Conservation (phyloP, 768 basidiomycete species). For the Cantharellus anzutake region DNA sequence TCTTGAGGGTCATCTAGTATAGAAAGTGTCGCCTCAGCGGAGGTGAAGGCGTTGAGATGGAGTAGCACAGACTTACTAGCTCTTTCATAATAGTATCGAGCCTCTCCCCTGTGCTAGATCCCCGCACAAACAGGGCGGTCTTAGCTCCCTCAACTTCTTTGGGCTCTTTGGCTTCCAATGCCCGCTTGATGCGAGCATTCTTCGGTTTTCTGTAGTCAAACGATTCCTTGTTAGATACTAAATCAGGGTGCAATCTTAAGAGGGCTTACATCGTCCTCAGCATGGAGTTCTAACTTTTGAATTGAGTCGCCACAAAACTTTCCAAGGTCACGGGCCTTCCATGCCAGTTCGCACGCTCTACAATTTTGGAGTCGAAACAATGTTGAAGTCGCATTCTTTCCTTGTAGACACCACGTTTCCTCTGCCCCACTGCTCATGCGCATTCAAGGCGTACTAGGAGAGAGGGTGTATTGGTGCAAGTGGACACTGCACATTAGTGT, state of each 20-base stretch:
- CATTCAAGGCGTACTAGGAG: too few relatives aligned
- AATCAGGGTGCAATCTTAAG: too few relatives aligned
- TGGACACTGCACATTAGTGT: too few relatives aligned
- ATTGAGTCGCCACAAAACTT: too few relatives aligned
- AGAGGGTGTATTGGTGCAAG: too few relatives aligned
- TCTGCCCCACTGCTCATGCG: too few relatives aligned
- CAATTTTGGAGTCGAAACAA: too few relatives aligned
- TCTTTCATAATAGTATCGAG: slow-evolving; percentile 75
- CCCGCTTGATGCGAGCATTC: slow-evolving; percentile 90
- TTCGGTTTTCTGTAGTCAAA: slow-evolving; percentile 52
- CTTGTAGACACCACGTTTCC: too few relatives aligned
- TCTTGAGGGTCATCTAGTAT: slow-evolving; percentile 77
- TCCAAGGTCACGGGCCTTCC: too few relatives aligned
- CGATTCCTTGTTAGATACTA: too few relatives aligned
- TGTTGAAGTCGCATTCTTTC: too few relatives aligned
- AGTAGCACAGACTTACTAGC: slow-evolving; percentile 34
- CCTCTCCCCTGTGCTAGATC: slow-evolving; percentile 67
- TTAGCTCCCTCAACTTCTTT: slow-evolving; percentile 81
- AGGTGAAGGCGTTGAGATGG: not conserved
- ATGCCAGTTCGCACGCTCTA: too few relatives aligned
- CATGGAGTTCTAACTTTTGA: slow-evolving; percentile 15
- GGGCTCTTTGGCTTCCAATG: slow-evolving; percentile 64
- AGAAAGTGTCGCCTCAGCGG: not conserved
- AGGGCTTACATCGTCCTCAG: slow-evolving; percentile 18
- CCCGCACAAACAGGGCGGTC: slow-evolving; percentile 77